Base-by-base conservation (phyloP, 179 eudicot species). In the Corrigiola litoralis region DNA sequence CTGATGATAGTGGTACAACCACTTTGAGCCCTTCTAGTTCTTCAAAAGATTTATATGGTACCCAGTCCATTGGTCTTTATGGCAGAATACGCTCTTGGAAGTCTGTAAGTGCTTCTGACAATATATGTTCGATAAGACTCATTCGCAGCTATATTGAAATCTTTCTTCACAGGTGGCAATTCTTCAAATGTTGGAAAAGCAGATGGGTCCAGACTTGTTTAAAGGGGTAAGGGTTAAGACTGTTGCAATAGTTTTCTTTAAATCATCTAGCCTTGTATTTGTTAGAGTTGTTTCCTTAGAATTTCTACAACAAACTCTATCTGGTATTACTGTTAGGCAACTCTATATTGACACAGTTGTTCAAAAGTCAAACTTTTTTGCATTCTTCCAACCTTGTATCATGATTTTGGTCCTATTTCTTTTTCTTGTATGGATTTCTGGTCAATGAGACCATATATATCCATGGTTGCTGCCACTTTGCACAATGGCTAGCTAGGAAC, bases 131-230 rank as follows among this genome's bases (percentile, higher is more conserved):
- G 40, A 51, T 48, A 61, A 65, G 28, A 27, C 44, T n/a, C n/a
- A n/a, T n/a, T 29, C 49, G 24, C 36, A 31, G 24, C 31, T 70
- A 31, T n/a, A n/a, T 33, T 42, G 29, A 14, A 32, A 32, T 55
- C 12, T 55, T 61, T 58, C 61, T 57, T 79, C 49, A 40, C 51
- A 94, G 99, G 91, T 94, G 65, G 99, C 97, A 49, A 77, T 90
- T 76, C 99, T 94, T 31, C 99, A 94, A 71, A 94, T 94, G 97
- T 74, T 94, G 77, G 99, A 94, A 78, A 94, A 90, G 70, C 99
- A 94, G 80, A 94, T 94, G 99, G 99, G 99, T 60, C 99, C 99
- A 12, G 99, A 94, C 74, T 78, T 95, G 55, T 94, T 94, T 51
- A 87, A 90, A 44, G 95, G 89, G 77, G 99, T 94, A 83, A 81